Percentiles rank a stretch among this genome's conserved stretches.
phyloP scores from a whole-genome alignment of 2,329 filamentous ascomycete genomes.

The Aspergillus udagawae region DNA sequence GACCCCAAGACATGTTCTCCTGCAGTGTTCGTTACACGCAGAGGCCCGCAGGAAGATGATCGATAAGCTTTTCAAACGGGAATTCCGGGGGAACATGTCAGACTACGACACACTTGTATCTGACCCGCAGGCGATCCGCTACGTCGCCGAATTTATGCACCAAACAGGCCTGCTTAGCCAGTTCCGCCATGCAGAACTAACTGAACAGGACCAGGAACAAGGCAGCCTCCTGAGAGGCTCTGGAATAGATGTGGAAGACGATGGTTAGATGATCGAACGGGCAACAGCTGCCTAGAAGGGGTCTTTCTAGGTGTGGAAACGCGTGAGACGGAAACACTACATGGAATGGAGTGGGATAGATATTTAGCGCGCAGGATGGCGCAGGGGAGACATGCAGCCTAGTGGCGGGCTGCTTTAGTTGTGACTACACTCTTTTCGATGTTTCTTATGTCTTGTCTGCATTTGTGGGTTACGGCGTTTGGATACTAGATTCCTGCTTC shows the following conservation, averaged over 20 bases:
- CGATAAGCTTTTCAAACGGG: too few relatives aligned
- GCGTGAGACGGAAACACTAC: background rate
- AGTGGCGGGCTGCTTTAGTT: background rate
- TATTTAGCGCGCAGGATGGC: background rate
- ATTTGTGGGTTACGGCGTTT: too few relatives aligned
- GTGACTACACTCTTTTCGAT: background rate
- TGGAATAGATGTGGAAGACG: background rate
- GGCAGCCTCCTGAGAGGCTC: background rate
- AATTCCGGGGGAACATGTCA: background rate
- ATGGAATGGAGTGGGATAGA: background rate
- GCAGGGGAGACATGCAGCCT: background rate
- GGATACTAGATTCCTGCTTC: too few relatives aligned
- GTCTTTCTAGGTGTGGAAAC: background rate
- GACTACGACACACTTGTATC: background rate
- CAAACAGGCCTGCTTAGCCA: constrained; percentile 1
- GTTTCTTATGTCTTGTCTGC: too few relatives aligned
- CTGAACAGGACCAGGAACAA: background rate
- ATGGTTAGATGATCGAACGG: background rate
- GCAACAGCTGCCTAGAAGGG: background rate
- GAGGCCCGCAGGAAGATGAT: too few relatives aligned
- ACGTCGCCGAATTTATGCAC: constrained; percentile 1
- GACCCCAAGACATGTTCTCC: too few relatives aligned
- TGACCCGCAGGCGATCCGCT: constrained; percentile 1
- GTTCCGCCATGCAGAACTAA: background rate
- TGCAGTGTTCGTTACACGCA: too few relatives aligned